Base-by-base conservation (phyloP, 2,329 filamentous ascomycete species). In the Huntiella abstrusa region DNA sequence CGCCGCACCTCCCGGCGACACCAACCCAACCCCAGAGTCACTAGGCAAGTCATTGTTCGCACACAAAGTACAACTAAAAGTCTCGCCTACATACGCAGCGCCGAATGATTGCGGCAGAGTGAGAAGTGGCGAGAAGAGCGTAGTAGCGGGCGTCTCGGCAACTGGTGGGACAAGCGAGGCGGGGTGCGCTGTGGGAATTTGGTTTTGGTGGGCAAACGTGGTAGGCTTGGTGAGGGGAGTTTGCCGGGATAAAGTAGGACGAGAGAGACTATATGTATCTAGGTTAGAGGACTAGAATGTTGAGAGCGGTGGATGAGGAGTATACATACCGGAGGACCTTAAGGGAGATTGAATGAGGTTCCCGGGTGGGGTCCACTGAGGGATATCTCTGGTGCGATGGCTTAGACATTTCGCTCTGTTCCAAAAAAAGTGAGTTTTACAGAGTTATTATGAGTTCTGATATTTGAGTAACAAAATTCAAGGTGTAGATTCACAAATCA, bases 81-180 rank as follows among this genome's bases (percentile, higher is more conserved):
- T 85, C 65, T 96, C 87, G 55, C 91, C 91, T 15, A 96, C 88
- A 60, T 95, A 95, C 6, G 88, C 87, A 10, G 84, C 88, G 39
- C 87, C 88, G 60, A 98, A 96, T 0, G 85, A 81, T 41, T 49
- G 48, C 15, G 48, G 44, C 10, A 49, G 35, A 22, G 44, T 47
- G 40, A 45, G 33, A 16, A 49, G 43, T n/a, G 48, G 48, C 4
- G 48, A 46, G 35, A 47, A 49, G 10, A 49, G 44, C 12, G 48
- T 46, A 5, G 34, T 22, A n/a, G 15, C 28, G 11, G 33, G 33
- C 11, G 40, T 32, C n/a, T 33, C 34, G 16, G 44, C 13, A 6
- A 35, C 41, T 39, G 43, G 32, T 3, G 46, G 36, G 7, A 45
- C 48, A n/a, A 49, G 41, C 4, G 48, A 49, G 28, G 48, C 48